A percentile compares a stretch with the other conserved stretches of the same genome.
Evolutionary conservation across 495 filamentous ascomycete genomes (phyloP).

Genomic region (Chaetomidium leptoderma): DNA sequence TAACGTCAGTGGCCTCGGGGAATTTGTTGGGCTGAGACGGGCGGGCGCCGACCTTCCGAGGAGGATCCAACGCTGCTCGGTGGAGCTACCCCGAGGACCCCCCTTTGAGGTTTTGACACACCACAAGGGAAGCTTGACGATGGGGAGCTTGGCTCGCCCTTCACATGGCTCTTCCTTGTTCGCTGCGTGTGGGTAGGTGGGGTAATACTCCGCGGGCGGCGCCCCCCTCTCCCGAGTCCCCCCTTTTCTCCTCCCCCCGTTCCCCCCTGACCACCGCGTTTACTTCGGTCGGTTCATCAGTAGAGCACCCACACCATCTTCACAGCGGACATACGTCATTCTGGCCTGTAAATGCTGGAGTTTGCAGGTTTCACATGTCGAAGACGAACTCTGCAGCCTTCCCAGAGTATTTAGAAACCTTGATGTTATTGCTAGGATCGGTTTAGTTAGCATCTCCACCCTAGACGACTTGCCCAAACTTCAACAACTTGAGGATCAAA

Average conservation of each 20-base stretch:
- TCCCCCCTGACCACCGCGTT: not conserved
- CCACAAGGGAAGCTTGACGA: no score
- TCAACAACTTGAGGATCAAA: no score
- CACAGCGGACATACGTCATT: not conserved
- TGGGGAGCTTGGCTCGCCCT: no score
- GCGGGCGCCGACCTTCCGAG: not conserved
- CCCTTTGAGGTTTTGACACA: no score
- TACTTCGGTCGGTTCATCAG: not conserved
- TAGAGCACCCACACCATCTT: not conserved
- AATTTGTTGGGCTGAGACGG: not conserved
- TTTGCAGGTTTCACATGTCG: not conserved
- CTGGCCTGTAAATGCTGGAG: not conserved
- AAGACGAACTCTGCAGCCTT: not conserved
- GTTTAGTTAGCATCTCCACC: no score
- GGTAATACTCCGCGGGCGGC: not conserved
- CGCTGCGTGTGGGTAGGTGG: not conserved
- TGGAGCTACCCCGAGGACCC: not conserved
- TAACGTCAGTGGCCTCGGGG: no score
- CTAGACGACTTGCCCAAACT: no score
- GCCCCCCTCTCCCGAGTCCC: not conserved
- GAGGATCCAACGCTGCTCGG: not conserved
- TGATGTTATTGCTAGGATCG: no score
- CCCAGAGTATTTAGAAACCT: no score
- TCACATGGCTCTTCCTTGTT: slow-evolving; percentile 10
- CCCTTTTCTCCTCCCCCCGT: not conserved